A percentile compares a stretch with the other conserved stretches of the same genome.
Evolutionary conservation across 495 filamentous ascomycete species (phyloP).

Genomic region (Friedmanniomyces endolithicus): DNA sequence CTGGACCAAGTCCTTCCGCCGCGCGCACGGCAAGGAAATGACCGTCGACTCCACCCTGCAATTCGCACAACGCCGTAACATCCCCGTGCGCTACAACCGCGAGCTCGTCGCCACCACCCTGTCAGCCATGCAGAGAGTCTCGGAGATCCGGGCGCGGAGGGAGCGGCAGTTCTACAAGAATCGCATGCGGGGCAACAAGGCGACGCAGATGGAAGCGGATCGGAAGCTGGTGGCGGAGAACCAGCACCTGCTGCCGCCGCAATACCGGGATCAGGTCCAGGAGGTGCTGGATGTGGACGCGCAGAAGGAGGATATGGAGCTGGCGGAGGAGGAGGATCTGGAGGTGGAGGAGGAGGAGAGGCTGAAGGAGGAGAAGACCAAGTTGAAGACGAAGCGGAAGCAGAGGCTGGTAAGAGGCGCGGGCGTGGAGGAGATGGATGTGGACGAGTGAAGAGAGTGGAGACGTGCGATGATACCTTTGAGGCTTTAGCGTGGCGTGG

Average conservation of each 20-base stretch:
- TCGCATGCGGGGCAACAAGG: conserved; percentile 79
- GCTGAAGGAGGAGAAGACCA: conserved; percentile 27
- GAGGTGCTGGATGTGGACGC: conserved; percentile 43
- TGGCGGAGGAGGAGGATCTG: conserved; percentile 32
- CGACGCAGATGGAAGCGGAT: conserved; percentile 61
- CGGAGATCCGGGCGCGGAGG: conserved; percentile 69
- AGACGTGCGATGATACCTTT: not conserved
- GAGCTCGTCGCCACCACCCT: conserved; percentile 76
- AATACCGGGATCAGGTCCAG: conserved; percentile 22
- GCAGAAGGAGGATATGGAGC: conserved; percentile 38
- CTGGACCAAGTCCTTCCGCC: conserved; percentile 33
- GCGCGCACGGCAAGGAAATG: conserved; percentile 53
- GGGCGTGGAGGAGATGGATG: conserved; percentile 28
- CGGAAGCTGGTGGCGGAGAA: conserved; percentile 82
- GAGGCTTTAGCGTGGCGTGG: not conserved
- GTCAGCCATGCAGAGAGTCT: conserved; percentile 79
- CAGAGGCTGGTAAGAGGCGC: conserved; percentile 22
- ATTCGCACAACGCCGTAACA: conserved; percentile 84
- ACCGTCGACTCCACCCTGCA: conserved; percentile 85
- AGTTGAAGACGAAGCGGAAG: conserved; percentile 42
- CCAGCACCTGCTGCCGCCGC: conserved; percentile 64
- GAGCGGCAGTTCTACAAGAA: conserved; percentile 87
- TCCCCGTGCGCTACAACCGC: conserved; percentile 89
- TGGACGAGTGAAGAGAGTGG: conserved; percentile 20
- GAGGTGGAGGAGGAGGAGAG: conserved; percentile 20